Evolutionary conservation across 805 yeast species (phyloP), one percentile per base, ranked within the genome.

Genomic region (Clavispora santaluciae): DNA sequence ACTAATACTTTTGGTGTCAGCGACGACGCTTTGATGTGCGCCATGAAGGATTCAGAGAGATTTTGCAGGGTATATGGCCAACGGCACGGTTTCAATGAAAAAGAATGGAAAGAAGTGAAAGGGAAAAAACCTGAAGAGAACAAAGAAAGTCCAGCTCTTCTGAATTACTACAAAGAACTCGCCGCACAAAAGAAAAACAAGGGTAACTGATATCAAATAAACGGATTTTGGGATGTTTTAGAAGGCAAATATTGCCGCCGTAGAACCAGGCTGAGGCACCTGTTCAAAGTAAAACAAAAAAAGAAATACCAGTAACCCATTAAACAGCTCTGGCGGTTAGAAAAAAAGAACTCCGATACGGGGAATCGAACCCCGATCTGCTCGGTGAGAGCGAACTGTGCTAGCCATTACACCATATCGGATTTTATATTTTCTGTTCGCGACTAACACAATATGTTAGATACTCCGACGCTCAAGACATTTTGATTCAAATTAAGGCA

Each of bases 281-380:
- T n/a, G n/a, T n/a, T n/a, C n/a, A n/a, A n/a, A n/a, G n/a, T n/a
- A n/a, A n/a, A n/a, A n/a, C n/a, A n/a, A n/a, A n/a, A n/a, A n/a
- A n/a, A n/a, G n/a, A n/a, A n/a, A n/a, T n/a, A n/a, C n/a, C n/a
- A n/a, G n/a, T n/a, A n/a, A n/a, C n/a, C n/a, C n/a, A n/a, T n/a
- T n/a, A n/a, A n/a, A n/a, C n/a, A n/a, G n/a, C n/a, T n/a, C n/a
- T n/a, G n/a, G n/a, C n/a, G n/a, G n/a, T n/a, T n/a, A 18, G 17
- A 22, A 42, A 38, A 43, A 40, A 23, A 11, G 9, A 38, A 31
- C 53, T 49, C 51, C 51, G 48, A 41, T 41, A 43, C 51, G 43
- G 53, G 51, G 51, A 48, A 37, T 49, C 48, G 51, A 49, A 49
- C 51, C 53, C 53, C 43, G 53, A 43, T 49, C 53, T 49, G 44